These are phyloP conservation scores for Paramecium primaurelia DNA, from an alignment of 73 alveolate genomes.

Conservation along the genomic window DNA sequence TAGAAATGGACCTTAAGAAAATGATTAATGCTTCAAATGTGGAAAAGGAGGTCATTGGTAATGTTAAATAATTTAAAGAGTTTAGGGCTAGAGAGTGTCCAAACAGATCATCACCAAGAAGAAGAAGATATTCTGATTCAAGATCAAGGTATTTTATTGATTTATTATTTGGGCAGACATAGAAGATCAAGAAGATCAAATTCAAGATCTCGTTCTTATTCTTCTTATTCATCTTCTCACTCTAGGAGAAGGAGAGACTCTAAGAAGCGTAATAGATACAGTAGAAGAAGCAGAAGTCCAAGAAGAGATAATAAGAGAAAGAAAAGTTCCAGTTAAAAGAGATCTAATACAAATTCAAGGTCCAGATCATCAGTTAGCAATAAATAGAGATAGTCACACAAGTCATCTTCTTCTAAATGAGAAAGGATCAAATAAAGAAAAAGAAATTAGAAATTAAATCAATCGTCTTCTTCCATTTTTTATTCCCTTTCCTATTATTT, in stretches of 20 bases:
- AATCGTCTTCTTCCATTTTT: not conserved
- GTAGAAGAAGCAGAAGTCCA: slow-evolving; percentile 36
- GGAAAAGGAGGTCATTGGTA: slow-evolving; percentile 44
- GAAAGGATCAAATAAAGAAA: not conserved
- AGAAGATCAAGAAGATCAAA: not conserved
- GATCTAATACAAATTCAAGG: not conserved
- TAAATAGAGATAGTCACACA: not conserved
- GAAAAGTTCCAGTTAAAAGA: not conserved
- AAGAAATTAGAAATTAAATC: not conserved
- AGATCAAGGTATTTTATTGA: not conserved
- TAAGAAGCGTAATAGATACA: not conserved
- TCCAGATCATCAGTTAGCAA: not conserved
- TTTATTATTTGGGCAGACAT: not conserved
- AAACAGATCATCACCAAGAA: slow-evolving; percentile 12
- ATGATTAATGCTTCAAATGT: slow-evolving; percentile 14
- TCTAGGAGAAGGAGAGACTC: not conserved
- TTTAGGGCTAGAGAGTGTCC: slow-evolving; percentile 43
- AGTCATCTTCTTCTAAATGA: not conserved
- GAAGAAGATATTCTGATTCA: not conserved
- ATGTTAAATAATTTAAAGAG: no score
- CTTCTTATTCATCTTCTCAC: slow-evolving; percentile 14
- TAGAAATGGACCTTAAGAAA: not conserved
- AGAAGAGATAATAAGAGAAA: not conserved
- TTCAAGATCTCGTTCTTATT: not conserved
- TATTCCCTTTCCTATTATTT: not conserved